These are phyloP conservation scores for Puccinia hordei DNA, from an alignment of 1,284 basidiomycete species.

Conservation along the genomic window DNA sequence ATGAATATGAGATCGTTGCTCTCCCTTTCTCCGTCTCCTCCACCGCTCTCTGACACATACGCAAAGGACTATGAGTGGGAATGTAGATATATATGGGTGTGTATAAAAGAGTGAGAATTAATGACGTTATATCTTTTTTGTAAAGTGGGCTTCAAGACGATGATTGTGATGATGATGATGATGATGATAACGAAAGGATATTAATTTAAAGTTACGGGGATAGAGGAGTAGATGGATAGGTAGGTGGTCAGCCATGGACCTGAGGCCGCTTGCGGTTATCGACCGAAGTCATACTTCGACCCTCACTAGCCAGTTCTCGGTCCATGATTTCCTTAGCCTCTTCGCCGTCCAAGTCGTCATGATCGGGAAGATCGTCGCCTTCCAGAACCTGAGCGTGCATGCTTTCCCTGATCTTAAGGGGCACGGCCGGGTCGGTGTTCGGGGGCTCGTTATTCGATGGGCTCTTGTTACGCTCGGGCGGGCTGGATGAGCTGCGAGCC, in stretches of 20 bases:
- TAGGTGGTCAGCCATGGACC: slow-evolving; percentile 11
- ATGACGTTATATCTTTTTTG: too few relatives aligned
- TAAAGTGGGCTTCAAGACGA: too few relatives aligned
- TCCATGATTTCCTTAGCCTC: slow-evolving; percentile 49
- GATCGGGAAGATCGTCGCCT: background rate
- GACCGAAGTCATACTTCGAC: slow-evolving; percentile 46
- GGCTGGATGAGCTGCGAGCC: background rate
- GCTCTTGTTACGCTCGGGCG: too few relatives aligned
- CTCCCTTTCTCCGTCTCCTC: too few relatives aligned
- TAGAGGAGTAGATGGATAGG: background rate
- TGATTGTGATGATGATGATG: background rate
- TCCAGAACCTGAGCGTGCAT: slow-evolving; percentile 41
- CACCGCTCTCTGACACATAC: too few relatives aligned
- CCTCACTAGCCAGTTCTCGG: slow-evolving; percentile 46
- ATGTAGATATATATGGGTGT: too few relatives aligned
- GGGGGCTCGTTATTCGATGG: background rate
- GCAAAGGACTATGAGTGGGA: too few relatives aligned
- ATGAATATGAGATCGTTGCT: too few relatives aligned
- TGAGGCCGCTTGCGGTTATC: slow-evolving; percentile 33
- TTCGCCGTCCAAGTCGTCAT: background rate
- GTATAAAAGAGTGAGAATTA: too few relatives aligned
- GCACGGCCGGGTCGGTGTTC: background rate
- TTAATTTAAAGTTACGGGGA: too few relatives aligned
- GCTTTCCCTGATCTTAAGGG: background rate
- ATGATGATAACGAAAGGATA: too few relatives aligned